Evolutionary conservation across 306 rosid species (phyloP).

Genomic region (Cucurbita maxima): DNA sequence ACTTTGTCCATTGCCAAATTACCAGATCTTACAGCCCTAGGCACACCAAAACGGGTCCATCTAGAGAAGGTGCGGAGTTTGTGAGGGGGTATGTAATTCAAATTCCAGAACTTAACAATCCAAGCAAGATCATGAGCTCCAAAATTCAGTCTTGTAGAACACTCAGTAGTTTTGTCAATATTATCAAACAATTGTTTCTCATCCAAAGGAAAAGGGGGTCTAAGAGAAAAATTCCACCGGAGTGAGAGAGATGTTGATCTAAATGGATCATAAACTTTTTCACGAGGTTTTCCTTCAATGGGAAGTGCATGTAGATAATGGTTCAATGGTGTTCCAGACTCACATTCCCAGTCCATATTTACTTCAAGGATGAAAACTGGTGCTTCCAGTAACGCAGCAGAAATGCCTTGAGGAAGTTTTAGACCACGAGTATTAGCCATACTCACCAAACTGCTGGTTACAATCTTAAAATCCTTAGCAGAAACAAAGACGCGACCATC

Average conservation of each 20-base stretch:
- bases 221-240: constrained; percentile 76
- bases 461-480: constrained; percentile 62
- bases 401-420: constrained; percentile 58
- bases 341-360: constrained; percentile 94
- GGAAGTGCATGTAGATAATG: constrained; percentile 91
- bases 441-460: constrained; percentile 83
- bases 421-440: constrained; percentile 65
- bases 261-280: constrained; percentile 75
- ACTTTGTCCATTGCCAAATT: constrained; percentile 90
- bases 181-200: constrained; percentile 28
- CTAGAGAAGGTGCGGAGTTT: constrained; percentile 87
- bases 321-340: constrained; percentile 73
- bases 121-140: constrained; percentile 99
- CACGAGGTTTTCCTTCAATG: constrained; percentile 63
- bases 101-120: constrained; percentile 57
- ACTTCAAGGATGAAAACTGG: constrained; percentile 72
- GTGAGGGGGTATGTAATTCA: constrained; percentile 87
- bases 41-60: constrained; percentile 93
- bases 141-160: constrained; percentile 63
- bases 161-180: constrained; percentile 34
- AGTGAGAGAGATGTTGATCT: constrained; percentile 88
- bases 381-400: constrained; percentile 67
- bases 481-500: constrained; percentile 70
- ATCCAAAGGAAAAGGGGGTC: constrained; percentile 36
- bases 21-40: constrained; percentile 72